A percentile compares a stretch with the other conserved stretches of the same genome.
Conservation (phyloP, 2,329 filamentous ascomycete species). For the Nigrospora sphaerica region DNA sequence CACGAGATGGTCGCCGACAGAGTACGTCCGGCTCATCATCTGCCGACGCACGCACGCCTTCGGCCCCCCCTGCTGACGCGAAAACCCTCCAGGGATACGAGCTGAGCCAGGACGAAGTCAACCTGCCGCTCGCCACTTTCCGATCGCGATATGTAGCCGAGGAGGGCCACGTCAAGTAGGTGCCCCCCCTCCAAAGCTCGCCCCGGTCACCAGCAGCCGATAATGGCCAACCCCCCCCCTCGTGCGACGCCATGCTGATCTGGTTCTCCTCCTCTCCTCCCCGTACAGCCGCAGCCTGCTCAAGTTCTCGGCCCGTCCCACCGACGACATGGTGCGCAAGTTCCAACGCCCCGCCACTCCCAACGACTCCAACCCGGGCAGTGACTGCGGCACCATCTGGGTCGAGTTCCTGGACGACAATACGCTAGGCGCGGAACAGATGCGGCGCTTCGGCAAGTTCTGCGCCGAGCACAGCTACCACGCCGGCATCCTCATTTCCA, state of each 20-base stretch:
- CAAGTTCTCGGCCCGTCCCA: constrained; percentile 82
- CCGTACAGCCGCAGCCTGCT: constrained; percentile 67
- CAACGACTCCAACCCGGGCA: constrained; percentile 60
- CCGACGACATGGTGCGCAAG: constrained; percentile 75
- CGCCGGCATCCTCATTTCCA: constrained; percentile 85
- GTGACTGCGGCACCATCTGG: constrained; percentile 82
- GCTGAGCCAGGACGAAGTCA: constrained; percentile 80
- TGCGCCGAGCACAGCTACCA: constrained; percentile 75
- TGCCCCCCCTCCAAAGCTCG: background rate
- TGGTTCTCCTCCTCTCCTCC: background rate
- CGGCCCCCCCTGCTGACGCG: background rate
- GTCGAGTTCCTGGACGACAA: constrained; percentile 81
- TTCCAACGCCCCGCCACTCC: constrained; percentile 68
- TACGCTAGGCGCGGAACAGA: constrained; percentile 82
- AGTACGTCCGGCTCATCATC: constrained; percentile 44
- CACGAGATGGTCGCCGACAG: constrained; percentile 93
- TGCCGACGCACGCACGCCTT: background rate
- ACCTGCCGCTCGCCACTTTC: constrained; percentile 80
- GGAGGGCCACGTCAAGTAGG: constrained; percentile 72
- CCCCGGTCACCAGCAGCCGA: no score
- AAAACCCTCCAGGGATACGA: constrained; percentile 72
- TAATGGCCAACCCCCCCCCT: no score
- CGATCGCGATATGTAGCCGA: constrained; percentile 61
- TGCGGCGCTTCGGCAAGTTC: constrained; percentile 81
- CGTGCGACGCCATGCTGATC: background rate